These are phyloP conservation scores for Crotalaria pallida DNA, from an alignment of 306 rosid species.

Conservation along the genomic window DNA sequence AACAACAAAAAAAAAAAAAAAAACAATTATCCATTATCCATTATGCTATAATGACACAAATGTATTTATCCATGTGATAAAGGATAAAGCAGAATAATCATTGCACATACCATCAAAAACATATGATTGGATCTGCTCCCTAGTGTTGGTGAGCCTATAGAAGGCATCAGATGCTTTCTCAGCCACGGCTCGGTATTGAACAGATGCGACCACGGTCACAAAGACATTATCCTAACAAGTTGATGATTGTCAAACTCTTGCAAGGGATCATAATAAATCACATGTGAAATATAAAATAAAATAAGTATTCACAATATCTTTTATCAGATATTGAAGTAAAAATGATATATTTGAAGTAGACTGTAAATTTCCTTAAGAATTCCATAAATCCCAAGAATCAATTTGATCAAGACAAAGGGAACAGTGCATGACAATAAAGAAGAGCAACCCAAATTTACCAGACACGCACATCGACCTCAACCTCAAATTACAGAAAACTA, in stretches of 20 bases:
- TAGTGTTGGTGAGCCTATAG: constrained; percentile 63
- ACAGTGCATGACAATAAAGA: background rate
- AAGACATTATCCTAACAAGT: constrained; percentile 60
- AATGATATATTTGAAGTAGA: background rate
- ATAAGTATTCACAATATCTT: background rate
- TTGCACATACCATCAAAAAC: constrained; percentile 58
- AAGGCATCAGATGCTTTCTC: constrained; percentile 64
- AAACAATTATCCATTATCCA: background rate
- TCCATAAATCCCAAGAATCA: constrained; percentile 3
- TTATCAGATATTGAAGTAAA: constrained; percentile 4
- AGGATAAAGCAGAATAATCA: background rate
- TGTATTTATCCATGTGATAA: too few relatives aligned
- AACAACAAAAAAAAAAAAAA: background rate
- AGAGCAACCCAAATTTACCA: background rate
- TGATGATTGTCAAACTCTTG: constrained; percentile 11
- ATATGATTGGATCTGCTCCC: constrained; percentile 63
- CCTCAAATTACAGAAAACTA: background rate
- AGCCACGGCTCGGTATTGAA: constrained; percentile 59
- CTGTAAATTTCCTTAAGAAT: background rate
- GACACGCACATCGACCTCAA: background rate
- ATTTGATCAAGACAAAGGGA: background rate
- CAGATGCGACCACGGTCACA: constrained; percentile 60
- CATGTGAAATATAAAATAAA: constrained; percentile 1
- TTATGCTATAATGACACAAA: background rate
- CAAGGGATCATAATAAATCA: background rate